These are phyloP conservation scores for Fusarium graminum DNA, from an alignment of 2,329 filamentous ascomycete species.

Conservation along the genomic window DNA sequence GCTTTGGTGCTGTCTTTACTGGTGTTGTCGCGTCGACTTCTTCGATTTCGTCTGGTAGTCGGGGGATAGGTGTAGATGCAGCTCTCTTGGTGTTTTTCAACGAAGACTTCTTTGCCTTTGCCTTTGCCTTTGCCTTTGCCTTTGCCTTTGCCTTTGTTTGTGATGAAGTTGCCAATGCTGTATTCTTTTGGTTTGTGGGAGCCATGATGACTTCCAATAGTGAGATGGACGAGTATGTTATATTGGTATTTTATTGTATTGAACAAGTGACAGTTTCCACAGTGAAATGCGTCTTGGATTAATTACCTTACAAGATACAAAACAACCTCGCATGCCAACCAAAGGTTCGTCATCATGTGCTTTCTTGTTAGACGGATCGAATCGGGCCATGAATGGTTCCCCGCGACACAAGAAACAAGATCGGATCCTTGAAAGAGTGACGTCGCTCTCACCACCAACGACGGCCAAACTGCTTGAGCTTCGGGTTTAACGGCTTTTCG, in stretches of 20 bases:
- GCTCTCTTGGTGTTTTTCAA: conserved; percentile 9
- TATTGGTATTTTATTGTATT: conserved; percentile 4
- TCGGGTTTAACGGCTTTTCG: conserved; percentile 7
- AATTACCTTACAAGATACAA: background rate
- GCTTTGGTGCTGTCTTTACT: conserved; percentile 20
- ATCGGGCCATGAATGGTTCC: conserved; percentile 41
- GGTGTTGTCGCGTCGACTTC: conserved; percentile 25
- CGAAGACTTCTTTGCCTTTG: conserved; percentile 11
- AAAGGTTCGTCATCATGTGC: conserved; percentile 46
- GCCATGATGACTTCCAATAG: conserved; percentile 21
- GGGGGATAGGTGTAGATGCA: background rate
- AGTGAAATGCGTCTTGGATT: background rate
- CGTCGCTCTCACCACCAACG: conserved; percentile 38
- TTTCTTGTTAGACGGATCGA: conserved; percentile 37
- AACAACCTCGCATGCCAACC: conserved; percentile 15
- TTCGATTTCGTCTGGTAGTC: conserved; percentile 41
- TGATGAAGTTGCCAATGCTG: conserved; percentile 25
- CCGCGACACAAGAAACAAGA: conserved; percentile 44
- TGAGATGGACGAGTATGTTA: background rate
- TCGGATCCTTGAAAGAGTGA: conserved; percentile 45
- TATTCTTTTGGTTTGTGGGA: conserved; percentile 12
- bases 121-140: background rate
- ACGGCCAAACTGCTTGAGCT: conserved; percentile 6
- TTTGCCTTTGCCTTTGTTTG: conserved; percentile 1
- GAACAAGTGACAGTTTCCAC: background rate